phyloP scores from a whole-genome alignment of 1,284 basidiomycete genomes.

The Marasmius sp. region DNA sequence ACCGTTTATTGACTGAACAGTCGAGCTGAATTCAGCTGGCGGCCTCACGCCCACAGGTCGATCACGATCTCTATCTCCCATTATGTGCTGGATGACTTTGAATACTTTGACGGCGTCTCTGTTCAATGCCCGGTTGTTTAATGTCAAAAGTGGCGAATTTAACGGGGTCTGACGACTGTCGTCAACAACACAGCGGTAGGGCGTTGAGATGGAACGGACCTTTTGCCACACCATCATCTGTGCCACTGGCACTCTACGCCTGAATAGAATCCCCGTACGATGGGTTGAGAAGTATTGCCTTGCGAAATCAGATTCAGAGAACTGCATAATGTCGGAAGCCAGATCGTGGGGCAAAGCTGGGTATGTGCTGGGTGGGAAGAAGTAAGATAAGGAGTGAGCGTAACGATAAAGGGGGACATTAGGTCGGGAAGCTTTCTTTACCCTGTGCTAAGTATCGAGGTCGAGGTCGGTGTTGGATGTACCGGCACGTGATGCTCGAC shows the following conservation, averaged over 20 bases:
- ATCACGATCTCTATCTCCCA: slow-evolving; percentile 86
- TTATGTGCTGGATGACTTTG: slow-evolving; percentile 86
- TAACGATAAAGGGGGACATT: slow-evolving; percentile 5
- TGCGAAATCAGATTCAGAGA: slow-evolving; percentile 82
- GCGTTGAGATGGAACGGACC: slow-evolving; percentile 32
- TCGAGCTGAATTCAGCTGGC: slow-evolving; percentile 38
- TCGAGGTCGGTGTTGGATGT: slow-evolving; percentile 34
- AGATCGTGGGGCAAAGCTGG: slow-evolving; percentile 76
- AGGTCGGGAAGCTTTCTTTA: slow-evolving; percentile 30
- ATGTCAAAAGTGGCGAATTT: slow-evolving; percentile 68
- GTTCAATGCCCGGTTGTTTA: slow-evolving; percentile 59
- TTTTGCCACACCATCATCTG: slow-evolving; percentile 92
- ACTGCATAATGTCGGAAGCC: slow-evolving; percentile 80
- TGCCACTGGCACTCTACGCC: slow-evolving; percentile 74
- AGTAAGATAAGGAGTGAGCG: neutral
- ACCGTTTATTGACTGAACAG: slow-evolving; percentile 43
- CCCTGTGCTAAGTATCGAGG: slow-evolving; percentile 63
- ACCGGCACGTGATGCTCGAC: slow-evolving; percentile 43
- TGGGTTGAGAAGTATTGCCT: slow-evolving; percentile 88
- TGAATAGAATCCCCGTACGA: slow-evolving; percentile 80
- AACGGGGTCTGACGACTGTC: slow-evolving; percentile 51
- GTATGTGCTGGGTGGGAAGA: slow-evolving; percentile 45
- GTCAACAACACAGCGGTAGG: slow-evolving; percentile 4
- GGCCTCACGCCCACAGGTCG: slow-evolving; percentile 47
- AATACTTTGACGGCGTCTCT: slow-evolving; percentile 83